Evolutionary conservation across 768 basidiomycete genomes (phyloP), one percentile per base, ranked within the genome.

Genomic region (Mycena capillaripes): DNA sequence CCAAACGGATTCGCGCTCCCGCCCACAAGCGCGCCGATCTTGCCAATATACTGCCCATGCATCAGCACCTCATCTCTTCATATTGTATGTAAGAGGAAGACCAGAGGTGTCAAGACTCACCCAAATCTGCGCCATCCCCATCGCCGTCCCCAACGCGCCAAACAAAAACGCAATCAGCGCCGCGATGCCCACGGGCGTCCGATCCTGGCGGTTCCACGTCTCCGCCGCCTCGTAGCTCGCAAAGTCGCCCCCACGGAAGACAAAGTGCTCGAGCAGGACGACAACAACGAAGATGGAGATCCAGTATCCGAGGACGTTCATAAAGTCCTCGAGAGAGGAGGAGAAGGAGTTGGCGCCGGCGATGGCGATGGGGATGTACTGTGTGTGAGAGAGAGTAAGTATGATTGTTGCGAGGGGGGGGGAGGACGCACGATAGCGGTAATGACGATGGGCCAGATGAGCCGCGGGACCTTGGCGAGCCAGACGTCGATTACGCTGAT

Each of bases 241-340:
- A 64, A 70, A 80, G n/a, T 77, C 69, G 48, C 81, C 82, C 27
- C 75, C 69, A 36, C 86, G 82, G 86, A 89, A 88, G 77, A 88
- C 81, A 73, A 86, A 84, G 80, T 89, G 87, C 78, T 89, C 88
- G 73, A 85, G 82, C n/a, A 86, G 76, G 40, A 89, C 81, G 74
- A 89, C 84, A 42, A 80, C 79, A 69, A 81, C 79, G 82, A 85
- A 88, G 77, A 88, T 87, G 21, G 85, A 82, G 57, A 88, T 84
- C 88, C 88, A 89, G 81, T 89, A 88, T 36, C 85, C 84, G 67
- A 91, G 86, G 34, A 91, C 79, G 52, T 88, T 88, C 60, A 91
- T 75, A 17, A 75, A 75, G 67, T 75, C 32, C 57, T 75, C 70
- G 61, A 75, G 84, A 1, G 89, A 78, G 10, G 74, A 66, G 68